These are phyloP conservation scores for Rutstroemia sydowiana DNA, from an alignment of 2,329 filamentous ascomycete genomes.

Conservation along the genomic window DNA sequence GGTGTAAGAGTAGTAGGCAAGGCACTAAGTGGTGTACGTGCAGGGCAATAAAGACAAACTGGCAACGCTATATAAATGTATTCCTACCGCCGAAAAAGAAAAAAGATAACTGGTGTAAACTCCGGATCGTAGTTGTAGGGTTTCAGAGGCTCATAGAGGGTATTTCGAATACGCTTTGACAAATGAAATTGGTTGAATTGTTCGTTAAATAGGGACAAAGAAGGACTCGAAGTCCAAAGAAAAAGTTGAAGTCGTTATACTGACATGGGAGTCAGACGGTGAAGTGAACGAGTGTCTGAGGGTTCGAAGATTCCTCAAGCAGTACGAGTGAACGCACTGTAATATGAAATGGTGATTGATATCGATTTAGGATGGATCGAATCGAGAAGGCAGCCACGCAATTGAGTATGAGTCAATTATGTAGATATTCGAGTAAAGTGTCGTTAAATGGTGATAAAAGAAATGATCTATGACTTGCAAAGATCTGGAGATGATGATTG, in stretches of 20 bases:
- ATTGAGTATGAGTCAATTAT: conserved; percentile 17
- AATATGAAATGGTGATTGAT: conserved; percentile 12
- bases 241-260: conserved; percentile 31
- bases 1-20: conserved; percentile 12
- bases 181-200: conserved; percentile 42
- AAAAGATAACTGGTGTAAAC: conserved; percentile 29
- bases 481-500: conserved; percentile 1
- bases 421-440: conserved; percentile 2
- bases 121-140: conserved; percentile 31
- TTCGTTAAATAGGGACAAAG: conserved; percentile 28
- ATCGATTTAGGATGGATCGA: conserved; percentile 20
- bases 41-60: conserved; percentile 26
- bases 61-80: conserved; percentile 33
- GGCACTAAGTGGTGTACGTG: conserved; percentile 12
- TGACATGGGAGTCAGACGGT: conserved; percentile 28
- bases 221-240: conserved; percentile 28
- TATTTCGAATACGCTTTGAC: conserved; percentile 37
- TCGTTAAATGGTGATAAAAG: background rate
- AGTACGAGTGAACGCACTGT: conserved; percentile 5
- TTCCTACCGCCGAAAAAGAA: conserved; percentile 25
- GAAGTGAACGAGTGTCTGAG: conserved; percentile 26
- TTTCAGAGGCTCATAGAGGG: conserved; percentile 36
- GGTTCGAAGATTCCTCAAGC: conserved; percentile 17
- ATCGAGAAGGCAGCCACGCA: conserved; percentile 15
- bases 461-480: conserved; percentile 4